A percentile compares a stretch with the other conserved stretches of the same genome.
Conservation (phyloP, 2,329 filamentous ascomycete species). For the Massarina eburnea region DNA sequence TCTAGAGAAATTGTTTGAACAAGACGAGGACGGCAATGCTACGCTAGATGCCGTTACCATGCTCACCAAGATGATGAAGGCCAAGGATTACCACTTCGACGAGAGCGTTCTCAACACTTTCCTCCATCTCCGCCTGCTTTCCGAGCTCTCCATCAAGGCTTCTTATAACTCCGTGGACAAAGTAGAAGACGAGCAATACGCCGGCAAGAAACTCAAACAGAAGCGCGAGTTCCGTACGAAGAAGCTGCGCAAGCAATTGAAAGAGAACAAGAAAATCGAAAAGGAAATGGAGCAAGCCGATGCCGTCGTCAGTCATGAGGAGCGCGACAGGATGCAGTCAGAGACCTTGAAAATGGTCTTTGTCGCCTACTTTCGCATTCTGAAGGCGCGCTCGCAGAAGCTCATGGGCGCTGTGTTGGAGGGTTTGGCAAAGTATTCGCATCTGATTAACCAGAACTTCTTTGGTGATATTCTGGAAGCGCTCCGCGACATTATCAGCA, state of each 20-base stretch:
- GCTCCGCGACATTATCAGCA: conserved; percentile 84
- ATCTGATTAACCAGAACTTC: conserved; percentile 98
- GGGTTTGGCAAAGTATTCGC: conserved; percentile 88
- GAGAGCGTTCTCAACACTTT: conserved; percentile 89
- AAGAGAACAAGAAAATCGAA: conserved; percentile 83
- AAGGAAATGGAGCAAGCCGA: conserved; percentile 94
- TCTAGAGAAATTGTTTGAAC: conserved; percentile 76
- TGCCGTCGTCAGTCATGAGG: conserved; percentile 86
- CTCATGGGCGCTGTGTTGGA: conserved; percentile 98
- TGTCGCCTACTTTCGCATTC: conserved; percentile 88
- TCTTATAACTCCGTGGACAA: conserved; percentile 77
- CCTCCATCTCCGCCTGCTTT: conserved; percentile 81
- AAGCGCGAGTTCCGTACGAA: conserved; percentile 90
- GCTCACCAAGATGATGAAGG: conserved; percentile 93
- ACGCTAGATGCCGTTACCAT: conserved; percentile 84
- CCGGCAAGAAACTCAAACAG: conserved; percentile 65
- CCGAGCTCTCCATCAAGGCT: conserved; percentile 82
- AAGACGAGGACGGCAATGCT: conserved; percentile 87
- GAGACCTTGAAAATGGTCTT: conserved; percentile 97
- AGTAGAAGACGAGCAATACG: conserved; percentile 47
- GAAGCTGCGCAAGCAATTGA: conserved; percentile 76
- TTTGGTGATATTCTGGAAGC: conserved; percentile 95
- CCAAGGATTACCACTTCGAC: conserved; percentile 77
- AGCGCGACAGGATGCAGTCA: conserved; percentile 89
- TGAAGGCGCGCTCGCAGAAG: conserved; percentile 77